Percentiles rank a stretch among this genome's conserved stretches.
These are phyloP conservation scores for Nakazawaea ambrosiae DNA, from an alignment of 805 yeast genomes.

Conservation along the genomic window DNA sequence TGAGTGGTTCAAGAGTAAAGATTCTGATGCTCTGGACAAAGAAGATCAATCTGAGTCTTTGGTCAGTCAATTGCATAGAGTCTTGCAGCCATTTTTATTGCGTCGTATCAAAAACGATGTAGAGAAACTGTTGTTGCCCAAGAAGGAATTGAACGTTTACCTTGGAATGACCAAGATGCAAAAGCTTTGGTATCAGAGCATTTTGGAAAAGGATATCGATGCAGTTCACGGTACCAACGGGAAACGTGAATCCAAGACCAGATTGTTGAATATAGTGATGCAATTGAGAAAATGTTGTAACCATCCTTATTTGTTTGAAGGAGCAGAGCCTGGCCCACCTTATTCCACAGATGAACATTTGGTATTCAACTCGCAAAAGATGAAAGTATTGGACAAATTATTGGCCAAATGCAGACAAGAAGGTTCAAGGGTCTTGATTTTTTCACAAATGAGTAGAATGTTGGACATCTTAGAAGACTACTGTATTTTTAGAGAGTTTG, in stretches of 20 bases:
- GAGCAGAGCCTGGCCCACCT: constrained; percentile 89
- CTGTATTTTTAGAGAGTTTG: constrained; percentile 59
- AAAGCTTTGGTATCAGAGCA: constrained; percentile 67
- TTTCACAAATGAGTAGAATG: constrained; percentile 80
- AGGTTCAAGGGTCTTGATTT: constrained; percentile 73
- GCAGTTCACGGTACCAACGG: constrained; percentile 82
- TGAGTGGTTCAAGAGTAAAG: constrained; percentile 60
- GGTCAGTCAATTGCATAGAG: constrained; percentile 67
- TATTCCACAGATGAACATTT: constrained; percentile 80
- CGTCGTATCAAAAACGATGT: constrained; percentile 77
- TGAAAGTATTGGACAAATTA: constrained; percentile 63
- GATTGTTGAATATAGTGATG: constrained; percentile 76
- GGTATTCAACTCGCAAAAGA: constrained; percentile 64
- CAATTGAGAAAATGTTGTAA: constrained; percentile 80
- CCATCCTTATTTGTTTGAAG: constrained; percentile 80
- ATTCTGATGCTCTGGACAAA: constrained; percentile 24
- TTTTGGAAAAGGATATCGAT: constrained; percentile 73
- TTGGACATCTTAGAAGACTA: constrained; percentile 78
- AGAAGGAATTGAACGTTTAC: constrained; percentile 66
- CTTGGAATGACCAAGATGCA: constrained; percentile 78
- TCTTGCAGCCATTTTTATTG: constrained; percentile 64
- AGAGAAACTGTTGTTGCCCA: constrained; percentile 72
- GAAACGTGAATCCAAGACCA: constrained; percentile 66
- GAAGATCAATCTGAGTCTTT: constrained; percentile 40
- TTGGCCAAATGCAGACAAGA: constrained; percentile 54